These are phyloP conservation scores for Microbotryum intermedium DNA, from an alignment of 1,284 basidiomycete species.

Conservation along the genomic window DNA sequence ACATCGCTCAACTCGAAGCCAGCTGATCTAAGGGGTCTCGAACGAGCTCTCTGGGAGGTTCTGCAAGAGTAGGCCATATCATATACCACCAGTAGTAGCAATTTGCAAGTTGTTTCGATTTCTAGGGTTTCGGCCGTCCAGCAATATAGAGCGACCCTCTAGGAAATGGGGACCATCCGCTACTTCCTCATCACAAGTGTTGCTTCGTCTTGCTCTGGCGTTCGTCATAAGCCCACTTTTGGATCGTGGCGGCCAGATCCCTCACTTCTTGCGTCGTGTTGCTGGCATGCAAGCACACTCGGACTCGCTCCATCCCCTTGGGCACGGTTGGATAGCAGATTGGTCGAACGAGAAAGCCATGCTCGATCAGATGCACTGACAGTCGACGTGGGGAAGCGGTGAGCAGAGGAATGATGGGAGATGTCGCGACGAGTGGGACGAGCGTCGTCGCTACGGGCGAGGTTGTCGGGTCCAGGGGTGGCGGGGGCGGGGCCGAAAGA, in stretches of 20 bases:
- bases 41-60: conserved; percentile 17
- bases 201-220: no score
- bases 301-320: conserved; percentile 67
- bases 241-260: no score
- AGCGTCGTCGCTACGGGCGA: not conserved
- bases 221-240: no score
- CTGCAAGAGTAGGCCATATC: conserved; percentile 1
- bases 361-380: conserved; percentile 53
- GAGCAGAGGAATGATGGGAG: conserved; percentile 77
- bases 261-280: conserved; percentile 57
- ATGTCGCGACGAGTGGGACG: conserved; percentile 28
- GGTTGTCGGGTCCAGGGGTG: not conserved
- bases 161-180: no score
- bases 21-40: conserved; percentile 34
- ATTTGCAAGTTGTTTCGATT: not conserved
- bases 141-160: no score
- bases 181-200: no score
- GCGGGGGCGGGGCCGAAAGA: conserved; percentile 14
- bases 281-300: conserved; percentile 71
- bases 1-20: conserved; percentile 67
- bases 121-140: no score
- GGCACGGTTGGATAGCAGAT: conserved; percentile 69
- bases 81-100: not conserved
- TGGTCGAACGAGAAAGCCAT: conserved; percentile 62
- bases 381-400: conserved; percentile 64